These are phyloP conservation scores for Microbotryomycetes sp. DNA, from an alignment of 1,284 basidiomycete species.

Conservation along the genomic window DNA sequence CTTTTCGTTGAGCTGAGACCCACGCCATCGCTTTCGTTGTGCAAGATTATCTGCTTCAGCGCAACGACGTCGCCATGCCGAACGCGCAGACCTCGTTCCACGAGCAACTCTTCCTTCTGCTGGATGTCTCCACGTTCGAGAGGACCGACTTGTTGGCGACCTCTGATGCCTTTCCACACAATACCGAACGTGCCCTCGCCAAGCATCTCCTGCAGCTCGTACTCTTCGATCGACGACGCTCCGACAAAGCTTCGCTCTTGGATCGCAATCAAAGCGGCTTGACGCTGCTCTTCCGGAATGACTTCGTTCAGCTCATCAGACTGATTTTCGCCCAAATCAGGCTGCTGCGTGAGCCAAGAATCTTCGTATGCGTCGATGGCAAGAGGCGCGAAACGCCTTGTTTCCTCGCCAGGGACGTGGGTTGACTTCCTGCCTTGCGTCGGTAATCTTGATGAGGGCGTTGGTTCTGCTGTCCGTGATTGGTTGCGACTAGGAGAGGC, in stretches of 20 bases:
- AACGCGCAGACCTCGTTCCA: conserved; percentile 20
- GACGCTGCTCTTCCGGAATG: neutral
- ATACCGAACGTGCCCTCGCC: conserved; percentile 89
- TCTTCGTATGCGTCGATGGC: conserved; percentile 9
- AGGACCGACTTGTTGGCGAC: neutral
- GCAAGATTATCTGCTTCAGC: conserved; percentile 89
- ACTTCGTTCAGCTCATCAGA: neutral
- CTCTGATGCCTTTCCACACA: conserved; percentile 38
- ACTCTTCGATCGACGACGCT: conserved; percentile 67
- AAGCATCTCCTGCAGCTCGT: conserved; percentile 72
- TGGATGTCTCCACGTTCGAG: neutral
- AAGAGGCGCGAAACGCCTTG: neutral
- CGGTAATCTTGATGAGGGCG: neutral
- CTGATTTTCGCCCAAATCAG: neutral
- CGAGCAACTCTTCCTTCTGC: conserved; percentile 9
- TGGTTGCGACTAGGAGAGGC: neutral
- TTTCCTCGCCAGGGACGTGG: neutral
- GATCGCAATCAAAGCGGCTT: neutral
- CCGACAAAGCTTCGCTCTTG: conserved; percentile 56
- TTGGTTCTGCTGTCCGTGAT: neutral
- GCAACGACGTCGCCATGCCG: conserved; percentile 58
- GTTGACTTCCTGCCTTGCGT: neutral
- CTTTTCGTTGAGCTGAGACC: conserved; percentile 12
- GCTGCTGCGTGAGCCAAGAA: neutral
- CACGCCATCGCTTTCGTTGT: conserved; percentile 93